Conservation (phyloP, 176 grass and related monocot species). For the Lolium rigidum region DNA sequence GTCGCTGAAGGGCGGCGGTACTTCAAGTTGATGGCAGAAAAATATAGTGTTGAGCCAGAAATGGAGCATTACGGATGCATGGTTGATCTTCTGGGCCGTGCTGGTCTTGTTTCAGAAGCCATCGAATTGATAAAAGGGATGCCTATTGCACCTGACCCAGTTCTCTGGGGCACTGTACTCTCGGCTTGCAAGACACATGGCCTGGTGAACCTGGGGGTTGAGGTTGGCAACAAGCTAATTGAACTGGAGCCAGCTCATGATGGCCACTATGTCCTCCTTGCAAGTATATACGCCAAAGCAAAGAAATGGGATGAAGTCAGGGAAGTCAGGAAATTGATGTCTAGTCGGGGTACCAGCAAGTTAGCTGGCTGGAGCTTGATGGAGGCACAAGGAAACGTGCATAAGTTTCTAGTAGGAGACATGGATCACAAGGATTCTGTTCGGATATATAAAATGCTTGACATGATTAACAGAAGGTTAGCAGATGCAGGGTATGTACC, state of each 20-base stretch:
- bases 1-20: conserved; percentile 51
- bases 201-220: conserved; percentile 56
- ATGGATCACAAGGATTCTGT: conserved; percentile 60
- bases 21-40: conserved; percentile 62
- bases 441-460: conserved; percentile 63
- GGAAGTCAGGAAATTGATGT: conserved; percentile 70
- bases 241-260: conserved; percentile 67
- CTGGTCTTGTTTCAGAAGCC: conserved; percentile 63
- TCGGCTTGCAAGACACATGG: conserved; percentile 72
- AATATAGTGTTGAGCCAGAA: conserved; percentile 61
- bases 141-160: conserved; percentile 58
- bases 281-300: conserved; percentile 63
- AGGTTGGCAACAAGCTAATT: conserved; percentile 68
- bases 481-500: conserved; percentile 66
- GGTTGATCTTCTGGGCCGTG: conserved; percentile 70
- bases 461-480: conserved; percentile 61
- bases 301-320: conserved; percentile 76
- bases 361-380: conserved; percentile 79
- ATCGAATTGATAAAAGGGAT: conserved; percentile 73
- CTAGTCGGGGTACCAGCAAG: conserved; percentile 59
- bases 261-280: conserved; percentile 74
- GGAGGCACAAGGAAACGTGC: conserved; percentile 63
- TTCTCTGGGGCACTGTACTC: conserved; percentile 69
- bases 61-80: conserved; percentile 83
- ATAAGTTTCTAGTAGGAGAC: conserved; percentile 73